Evolutionary conservation across 306 rosid genomes (phyloP), one percentile per base, ranked within the genome.

Genomic region (Citrullus colocynthis): DNA sequence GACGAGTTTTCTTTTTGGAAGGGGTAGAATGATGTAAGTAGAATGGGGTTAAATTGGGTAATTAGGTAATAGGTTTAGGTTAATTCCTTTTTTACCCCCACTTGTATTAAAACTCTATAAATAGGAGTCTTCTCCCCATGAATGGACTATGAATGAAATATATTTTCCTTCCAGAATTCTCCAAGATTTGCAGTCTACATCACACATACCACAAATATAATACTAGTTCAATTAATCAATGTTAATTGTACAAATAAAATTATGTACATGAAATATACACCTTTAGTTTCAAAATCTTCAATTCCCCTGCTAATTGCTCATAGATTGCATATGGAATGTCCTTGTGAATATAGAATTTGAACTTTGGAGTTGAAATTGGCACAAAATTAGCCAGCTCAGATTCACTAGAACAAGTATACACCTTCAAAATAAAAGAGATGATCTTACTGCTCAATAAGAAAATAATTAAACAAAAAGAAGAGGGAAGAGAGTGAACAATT

Each of bases 401-500:
- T 86, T 88, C 98, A 82, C 81, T 85, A 48, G 54, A 82, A 85
- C 93, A 89, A 11, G 98, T 95, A 77, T 90, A 92, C 20, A 95
- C 97, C 98, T 93, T 78, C 84, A 86, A 74, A 76, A 74, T 5
- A 79, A 80, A 78, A 51, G 45, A 65, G 12, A n/a, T 8, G 45
- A 16, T 28, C 71, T 71, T 71, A 71, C 41, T 14, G 11, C 41
- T 48, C 21, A 28, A 71, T n/a, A 20, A 21, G 18, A 13, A 10
- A 65, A 64, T 64, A 8, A 65, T 42, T 44, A 13, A 20, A 12
- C 37, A 24, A 28, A 28, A 71, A 34, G 54, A 70, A 48, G 52
- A 48, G 37, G 30, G 63, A 13, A 36, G 34, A 36, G 11, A 70
- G 20, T 4, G n/a, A 75, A 56, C 49, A 56, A 55, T 75, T 30